These are phyloP conservation scores for Aphanomyces euteiches DNA, from an alignment of 352 stramenopile genomes.

Conservation along the genomic window DNA sequence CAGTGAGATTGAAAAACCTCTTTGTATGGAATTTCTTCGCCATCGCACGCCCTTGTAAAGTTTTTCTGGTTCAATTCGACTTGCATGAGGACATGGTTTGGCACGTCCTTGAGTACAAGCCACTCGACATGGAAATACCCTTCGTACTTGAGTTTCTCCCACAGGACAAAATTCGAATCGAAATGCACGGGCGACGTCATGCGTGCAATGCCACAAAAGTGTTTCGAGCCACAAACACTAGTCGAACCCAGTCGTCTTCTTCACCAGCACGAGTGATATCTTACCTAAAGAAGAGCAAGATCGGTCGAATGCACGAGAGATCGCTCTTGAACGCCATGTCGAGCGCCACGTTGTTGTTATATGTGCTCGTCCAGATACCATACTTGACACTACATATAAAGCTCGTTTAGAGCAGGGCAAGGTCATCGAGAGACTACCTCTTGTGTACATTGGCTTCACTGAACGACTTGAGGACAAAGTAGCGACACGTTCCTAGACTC, in stretches of 20 bases:
- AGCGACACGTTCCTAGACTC: constrained; percentile 51
- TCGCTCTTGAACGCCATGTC: constrained; percentile 71
- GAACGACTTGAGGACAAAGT: constrained; percentile 83
- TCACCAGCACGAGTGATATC: neutral
- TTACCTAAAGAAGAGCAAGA: constrained; percentile 79
- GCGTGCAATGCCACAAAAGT: constrained; percentile 71
- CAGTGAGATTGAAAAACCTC: constrained; percentile 37
- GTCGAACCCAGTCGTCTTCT: neutral
- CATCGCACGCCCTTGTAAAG: constrained; percentile 71
- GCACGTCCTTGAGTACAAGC: constrained; percentile 80
- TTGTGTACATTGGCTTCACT: constrained; percentile 84
- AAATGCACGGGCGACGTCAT: constrained; percentile 64
- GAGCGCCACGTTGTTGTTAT: constrained; percentile 58
- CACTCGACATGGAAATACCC: constrained; percentile 77
- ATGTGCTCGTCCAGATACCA: constrained; percentile 75
- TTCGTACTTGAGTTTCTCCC: constrained; percentile 83
- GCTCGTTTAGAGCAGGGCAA: neutral
- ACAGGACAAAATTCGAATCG: constrained; percentile 57
- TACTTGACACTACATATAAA: constrained; percentile 53
- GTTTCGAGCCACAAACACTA: constrained; percentile 67
- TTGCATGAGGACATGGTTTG: constrained; percentile 66
- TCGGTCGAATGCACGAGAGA: constrained; percentile 53
- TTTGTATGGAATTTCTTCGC: constrained; percentile 71
- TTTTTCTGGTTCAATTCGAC: constrained; percentile 82
- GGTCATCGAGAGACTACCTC: constrained; percentile 32